phyloP scores from a whole-genome alignment of 306 rosid species.

The Cucumis melo region DNA sequence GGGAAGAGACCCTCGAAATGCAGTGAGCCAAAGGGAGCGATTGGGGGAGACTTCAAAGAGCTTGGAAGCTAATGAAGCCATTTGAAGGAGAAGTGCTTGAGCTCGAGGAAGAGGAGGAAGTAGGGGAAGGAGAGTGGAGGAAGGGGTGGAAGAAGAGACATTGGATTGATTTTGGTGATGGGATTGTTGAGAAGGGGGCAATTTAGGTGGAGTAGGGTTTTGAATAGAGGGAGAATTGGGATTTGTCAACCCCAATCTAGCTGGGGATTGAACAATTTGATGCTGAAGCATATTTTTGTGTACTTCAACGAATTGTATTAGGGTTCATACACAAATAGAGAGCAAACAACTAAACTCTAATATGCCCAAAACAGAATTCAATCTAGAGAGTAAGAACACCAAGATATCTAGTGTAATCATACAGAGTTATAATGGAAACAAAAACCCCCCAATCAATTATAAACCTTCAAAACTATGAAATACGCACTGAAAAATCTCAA shows the following conservation, averaged over 20 bases:
- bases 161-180: conserved; percentile 9
- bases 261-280: conserved; percentile 77
- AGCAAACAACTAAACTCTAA: not conserved
- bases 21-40: conserved; percentile 52
- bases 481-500: not conserved
- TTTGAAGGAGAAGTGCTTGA: conserved; percentile 70
- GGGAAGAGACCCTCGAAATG: conserved; percentile 70
- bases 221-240: conserved; percentile 69
- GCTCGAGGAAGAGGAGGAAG: conserved; percentile 88
- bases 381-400: not conserved
- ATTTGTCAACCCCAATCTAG: conserved; percentile 68
- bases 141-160: conserved; percentile 17
- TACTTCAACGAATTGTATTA: not conserved
- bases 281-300: conserved; percentile 49
- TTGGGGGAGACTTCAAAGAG: conserved; percentile 72
- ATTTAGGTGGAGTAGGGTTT: conserved; percentile 59
- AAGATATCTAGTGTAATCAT: not conserved
- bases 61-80: conserved; percentile 63
- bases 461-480: not conserved
- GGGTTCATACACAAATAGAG: not conserved
- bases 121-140: conserved; percentile 54
- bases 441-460: not conserved
- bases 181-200: conserved; percentile 40
- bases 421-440: too few species aligned
- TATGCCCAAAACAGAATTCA: not conserved